These are phyloP conservation scores for Pseudocercospora cruenta DNA, from an alignment of 2,329 filamentous ascomycete species.

Conservation along the genomic window DNA sequence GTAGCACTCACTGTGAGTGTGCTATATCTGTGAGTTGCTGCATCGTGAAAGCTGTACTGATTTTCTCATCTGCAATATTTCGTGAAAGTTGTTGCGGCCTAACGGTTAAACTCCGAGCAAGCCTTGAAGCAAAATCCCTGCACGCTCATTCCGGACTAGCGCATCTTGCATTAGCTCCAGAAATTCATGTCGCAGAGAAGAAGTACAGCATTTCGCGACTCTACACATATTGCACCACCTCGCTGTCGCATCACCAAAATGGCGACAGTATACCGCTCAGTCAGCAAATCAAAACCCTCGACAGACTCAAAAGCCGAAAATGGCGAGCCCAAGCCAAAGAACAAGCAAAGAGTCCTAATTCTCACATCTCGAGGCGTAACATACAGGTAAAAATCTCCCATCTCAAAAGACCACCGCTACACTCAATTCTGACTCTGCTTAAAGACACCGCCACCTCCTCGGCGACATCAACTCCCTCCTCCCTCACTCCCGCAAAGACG, in stretches of 20 bases:
- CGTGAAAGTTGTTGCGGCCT: neutral
- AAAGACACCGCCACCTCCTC: conserved; percentile 87
- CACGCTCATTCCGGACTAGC: neutral
- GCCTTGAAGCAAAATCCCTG: neutral
- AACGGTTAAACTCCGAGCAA: neutral
- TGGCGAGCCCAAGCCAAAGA: conserved; percentile 40
- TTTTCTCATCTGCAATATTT: neutral
- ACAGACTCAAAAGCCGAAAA: conserved; percentile 35
- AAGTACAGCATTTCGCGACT: neutral
- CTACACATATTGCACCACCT: neutral
- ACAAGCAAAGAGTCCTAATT: conserved; percentile 73
- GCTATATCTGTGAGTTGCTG: neutral
- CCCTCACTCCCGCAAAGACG: conserved; percentile 90
- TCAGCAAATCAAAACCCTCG: conserved; percentile 49
- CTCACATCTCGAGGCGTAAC: conserved; percentile 92
- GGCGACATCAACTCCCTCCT: conserved; percentile 87
- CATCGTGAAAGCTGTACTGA: neutral
- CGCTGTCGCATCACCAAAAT: conserved; percentile 40
- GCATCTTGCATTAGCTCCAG: neutral
- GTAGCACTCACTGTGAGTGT: neutral
- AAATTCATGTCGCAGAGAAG: neutral
- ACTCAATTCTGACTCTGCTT: conserved; percentile 2
- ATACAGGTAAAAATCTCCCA: conserved; percentile 61
- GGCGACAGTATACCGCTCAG: conserved; percentile 61
- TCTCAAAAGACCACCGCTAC: neutral